Evolutionary conservation across 2,329 filamentous ascomycete species (phyloP).

Genomic region (Sclerotinia subarctica): DNA sequence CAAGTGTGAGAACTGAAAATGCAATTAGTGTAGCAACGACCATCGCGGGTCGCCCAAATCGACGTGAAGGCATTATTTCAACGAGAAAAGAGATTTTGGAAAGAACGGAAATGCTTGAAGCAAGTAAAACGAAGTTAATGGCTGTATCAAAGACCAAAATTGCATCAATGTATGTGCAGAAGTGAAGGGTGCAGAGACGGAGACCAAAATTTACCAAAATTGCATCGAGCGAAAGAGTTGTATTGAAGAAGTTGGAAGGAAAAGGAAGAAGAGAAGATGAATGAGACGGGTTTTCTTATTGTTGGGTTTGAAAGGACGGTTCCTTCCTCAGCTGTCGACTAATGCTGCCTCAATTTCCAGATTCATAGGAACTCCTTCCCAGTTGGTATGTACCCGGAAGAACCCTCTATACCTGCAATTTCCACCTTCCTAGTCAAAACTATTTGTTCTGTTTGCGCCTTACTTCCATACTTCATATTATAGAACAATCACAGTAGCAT

Average conservation of each 20-base stretch:
- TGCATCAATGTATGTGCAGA: slow-evolving; percentile 21
- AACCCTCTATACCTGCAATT: not conserved
- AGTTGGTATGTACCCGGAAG: not conserved
- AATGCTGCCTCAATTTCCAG: not conserved
- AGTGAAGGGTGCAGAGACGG: slow-evolving; percentile 20
- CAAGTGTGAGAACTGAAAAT: slow-evolving; percentile 30
- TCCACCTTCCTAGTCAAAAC: not conserved
- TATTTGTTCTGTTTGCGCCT: not conserved
- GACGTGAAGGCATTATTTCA: slow-evolving; percentile 30
- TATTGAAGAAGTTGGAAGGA: slow-evolving; percentile 17
- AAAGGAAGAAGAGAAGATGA: slow-evolving; percentile 2
- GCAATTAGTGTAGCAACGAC: slow-evolving; percentile 27
- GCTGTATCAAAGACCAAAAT: slow-evolving; percentile 23
- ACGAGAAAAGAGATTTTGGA: slow-evolving; percentile 16
- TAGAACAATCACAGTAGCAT: slow-evolving; percentile 8
- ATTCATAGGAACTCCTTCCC: not conserved
- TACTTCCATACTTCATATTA: slow-evolving; percentile 1
- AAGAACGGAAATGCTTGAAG: slow-evolving; percentile 18
- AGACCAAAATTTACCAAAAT: slow-evolving; percentile 23
- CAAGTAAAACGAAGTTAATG: slow-evolving; percentile 20
- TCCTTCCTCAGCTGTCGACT: slow-evolving; percentile 19
- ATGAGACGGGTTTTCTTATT: slow-evolving; percentile 15
- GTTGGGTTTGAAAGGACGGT: not conserved
- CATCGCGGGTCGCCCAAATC: slow-evolving; percentile 22
- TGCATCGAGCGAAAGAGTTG: slow-evolving; percentile 17